A percentile compares a stretch with the other conserved stretches of the same genome.
These are phyloP conservation scores for Talaromyces amestolkiae DNA, from an alignment of 2,329 filamentous ascomycete genomes.

Conservation along the genomic window DNA sequence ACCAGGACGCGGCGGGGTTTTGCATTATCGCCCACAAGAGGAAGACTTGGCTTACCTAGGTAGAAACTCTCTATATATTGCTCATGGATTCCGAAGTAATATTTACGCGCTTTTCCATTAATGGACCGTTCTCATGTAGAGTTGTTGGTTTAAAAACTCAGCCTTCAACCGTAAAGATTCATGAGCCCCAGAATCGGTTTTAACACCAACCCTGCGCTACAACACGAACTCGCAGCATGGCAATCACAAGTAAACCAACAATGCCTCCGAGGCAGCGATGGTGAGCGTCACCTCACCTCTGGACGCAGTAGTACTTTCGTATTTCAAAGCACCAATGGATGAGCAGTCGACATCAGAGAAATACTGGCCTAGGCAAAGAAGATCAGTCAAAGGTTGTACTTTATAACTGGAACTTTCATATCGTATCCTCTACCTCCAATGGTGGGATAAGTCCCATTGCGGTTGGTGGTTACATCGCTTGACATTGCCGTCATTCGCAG, in stretches of 20 bases:
- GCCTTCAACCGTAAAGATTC: no score
- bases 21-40: no score
- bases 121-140: no score
- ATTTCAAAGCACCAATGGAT: not conserved
- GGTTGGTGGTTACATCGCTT: not conserved
- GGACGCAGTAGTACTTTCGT: not conserved
- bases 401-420: not conserved
- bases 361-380: not conserved
- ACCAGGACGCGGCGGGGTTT: no score
- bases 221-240: no score
- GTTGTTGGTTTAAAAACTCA: no score
- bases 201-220: no score
- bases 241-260: slow-evolving; percentile 8
- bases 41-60: no score
- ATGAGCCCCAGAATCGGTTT: no score
- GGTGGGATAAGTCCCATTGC: not conserved
- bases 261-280: slow-evolving; percentile 3
- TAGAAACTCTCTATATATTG: no score
- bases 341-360: slow-evolving; percentile 7
- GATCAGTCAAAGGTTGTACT: not conserved
- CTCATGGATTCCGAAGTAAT: no score
- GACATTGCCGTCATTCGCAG: not conserved
- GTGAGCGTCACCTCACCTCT: not conserved
- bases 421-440: not conserved
- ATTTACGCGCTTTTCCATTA: no score